Percentiles rank a stretch among this genome's conserved stretches.
Conservation (phyloP, 257 asterid species). For the Primulina tabacum region DNA sequence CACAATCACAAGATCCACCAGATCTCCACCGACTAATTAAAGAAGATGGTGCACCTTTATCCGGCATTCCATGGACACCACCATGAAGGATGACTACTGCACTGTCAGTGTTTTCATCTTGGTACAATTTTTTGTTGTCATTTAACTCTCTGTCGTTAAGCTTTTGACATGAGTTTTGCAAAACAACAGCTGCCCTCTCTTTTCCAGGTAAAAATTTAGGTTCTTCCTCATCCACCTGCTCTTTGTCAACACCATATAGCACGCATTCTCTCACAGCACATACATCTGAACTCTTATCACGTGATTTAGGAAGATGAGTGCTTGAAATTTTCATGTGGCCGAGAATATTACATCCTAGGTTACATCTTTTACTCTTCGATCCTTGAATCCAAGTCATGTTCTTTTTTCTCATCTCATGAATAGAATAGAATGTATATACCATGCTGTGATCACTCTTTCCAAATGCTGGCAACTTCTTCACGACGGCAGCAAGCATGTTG, state of each 20-base stretch:
- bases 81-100: conserved; percentile 70
- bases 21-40: conserved; percentile 76
- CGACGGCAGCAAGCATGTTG: conserved; percentile 76
- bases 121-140: conserved; percentile 17
- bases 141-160: conserved; percentile 21
- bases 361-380: conserved; percentile 54
- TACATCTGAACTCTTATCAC: conserved; percentile 19
- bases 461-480: conserved; percentile 48
- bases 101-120: conserved; percentile 26
- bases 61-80: conserved; percentile 68
- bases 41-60: conserved; percentile 66
- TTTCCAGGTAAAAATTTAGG: conserved; percentile 42
- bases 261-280: conserved; percentile 56
- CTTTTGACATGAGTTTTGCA: conserved; percentile 34
- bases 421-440: conserved; percentile 68
- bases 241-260: conserved; percentile 48
- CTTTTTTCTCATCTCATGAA: conserved; percentile 73
- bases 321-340: conserved; percentile 75
- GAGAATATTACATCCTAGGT: conserved; percentile 56
- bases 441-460: conserved; percentile 52
- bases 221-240: conserved; percentile 41
- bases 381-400: conserved; percentile 83
- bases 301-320: conserved; percentile 25
- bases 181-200: conserved; percentile 75
- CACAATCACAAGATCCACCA: conserved; percentile 92